phyloP scores from a whole-genome alignment of 805 yeast genomes.

The Kockiozyma suomiensis region DNA sequence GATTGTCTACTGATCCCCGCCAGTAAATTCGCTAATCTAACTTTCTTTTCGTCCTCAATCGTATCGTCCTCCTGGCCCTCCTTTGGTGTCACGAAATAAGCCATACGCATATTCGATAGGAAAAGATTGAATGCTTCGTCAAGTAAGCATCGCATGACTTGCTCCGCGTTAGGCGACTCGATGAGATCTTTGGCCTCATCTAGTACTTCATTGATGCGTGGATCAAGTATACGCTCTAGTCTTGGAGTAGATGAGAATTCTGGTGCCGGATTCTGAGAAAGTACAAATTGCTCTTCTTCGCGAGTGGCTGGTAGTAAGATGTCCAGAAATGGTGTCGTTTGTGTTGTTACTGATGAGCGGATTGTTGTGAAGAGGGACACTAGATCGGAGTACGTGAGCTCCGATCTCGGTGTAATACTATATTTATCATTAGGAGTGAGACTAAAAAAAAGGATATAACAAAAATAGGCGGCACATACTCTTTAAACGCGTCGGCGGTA shows the following conservation, averaged over 20 bases:
- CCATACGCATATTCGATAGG: slow-evolving; percentile 43
- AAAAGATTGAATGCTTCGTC: slow-evolving; percentile 52
- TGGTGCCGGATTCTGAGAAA: slow-evolving; percentile 9
- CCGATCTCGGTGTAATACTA: slow-evolving; percentile 7
- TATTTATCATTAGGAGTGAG: not conserved
- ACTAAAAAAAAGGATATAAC: not conserved
- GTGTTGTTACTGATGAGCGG: slow-evolving; percentile 2
- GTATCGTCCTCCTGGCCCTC: slow-evolving; percentile 36
- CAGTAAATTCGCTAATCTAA: slow-evolving; percentile 68
- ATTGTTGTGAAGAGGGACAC: not conserved
- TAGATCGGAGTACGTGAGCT: slow-evolving; percentile 4
- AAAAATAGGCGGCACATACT: too few species aligned
- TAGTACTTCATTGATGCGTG: slow-evolving; percentile 42
- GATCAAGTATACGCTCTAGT: not conserved
- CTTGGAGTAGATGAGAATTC: slow-evolving; percentile 14
- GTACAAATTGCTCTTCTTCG: slow-evolving; percentile 34
- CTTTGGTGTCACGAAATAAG: slow-evolving; percentile 6
- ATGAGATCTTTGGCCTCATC: slow-evolving; percentile 51
- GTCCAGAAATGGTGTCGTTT: slow-evolving; percentile 1
- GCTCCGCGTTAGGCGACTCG: slow-evolving; percentile 46
- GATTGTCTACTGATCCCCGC: slow-evolving; percentile 72
- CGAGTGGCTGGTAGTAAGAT: slow-evolving; percentile 27
- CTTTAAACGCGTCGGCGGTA: slow-evolving; percentile 62
- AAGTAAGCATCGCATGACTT: slow-evolving; percentile 47
- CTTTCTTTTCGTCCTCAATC: slow-evolving; percentile 43